Evolutionary conservation across 129 eudicot species (phyloP).

Genomic region (Chrysanthemum makinoi): DNA sequence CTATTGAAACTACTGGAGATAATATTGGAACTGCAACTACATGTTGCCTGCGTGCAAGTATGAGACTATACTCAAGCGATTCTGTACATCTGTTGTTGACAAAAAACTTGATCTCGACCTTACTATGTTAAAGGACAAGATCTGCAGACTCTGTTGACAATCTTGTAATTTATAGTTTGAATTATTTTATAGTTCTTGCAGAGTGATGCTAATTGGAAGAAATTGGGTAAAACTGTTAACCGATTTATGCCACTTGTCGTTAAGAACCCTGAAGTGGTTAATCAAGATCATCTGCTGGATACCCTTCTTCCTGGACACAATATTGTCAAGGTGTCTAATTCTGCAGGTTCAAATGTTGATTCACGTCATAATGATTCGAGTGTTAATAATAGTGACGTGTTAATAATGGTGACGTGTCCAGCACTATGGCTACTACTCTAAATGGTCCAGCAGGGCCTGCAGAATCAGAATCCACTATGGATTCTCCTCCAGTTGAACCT

Average conservation of each 20-base stretch:
- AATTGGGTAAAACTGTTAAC: not conserved
- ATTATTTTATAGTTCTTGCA: not conserved
- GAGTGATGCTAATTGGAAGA: not conserved
- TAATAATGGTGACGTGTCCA: slow-evolving; percentile 19
- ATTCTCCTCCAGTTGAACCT: slow-evolving; percentile 1
- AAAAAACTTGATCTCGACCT: too few relatives aligned
- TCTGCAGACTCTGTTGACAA: too few relatives aligned
- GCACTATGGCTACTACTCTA: not conserved
- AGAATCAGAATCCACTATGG: slow-evolving; percentile 1
- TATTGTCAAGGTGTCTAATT: slow-evolving; percentile 14
- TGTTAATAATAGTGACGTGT: too few relatives aligned
- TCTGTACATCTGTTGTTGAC: too few relatives aligned
- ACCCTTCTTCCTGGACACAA: slow-evolving; percentile 10
- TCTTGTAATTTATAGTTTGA: not conserved
- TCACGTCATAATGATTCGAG: slow-evolving; percentile 18
- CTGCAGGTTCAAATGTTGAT: slow-evolving; percentile 25
- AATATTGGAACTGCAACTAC: too few relatives aligned
- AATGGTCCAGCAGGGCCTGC: not conserved
- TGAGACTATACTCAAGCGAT: too few relatives aligned
- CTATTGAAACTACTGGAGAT: too few relatives aligned
- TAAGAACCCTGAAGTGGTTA: not conserved
- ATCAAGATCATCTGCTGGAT: not conserved
- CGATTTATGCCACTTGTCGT: not conserved
- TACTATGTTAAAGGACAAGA: too few relatives aligned
- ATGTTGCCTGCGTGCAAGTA: too few relatives aligned